Conservation (phyloP, 2,329 filamentous ascomycete genomes). For the Curvularia sp. region DNA sequence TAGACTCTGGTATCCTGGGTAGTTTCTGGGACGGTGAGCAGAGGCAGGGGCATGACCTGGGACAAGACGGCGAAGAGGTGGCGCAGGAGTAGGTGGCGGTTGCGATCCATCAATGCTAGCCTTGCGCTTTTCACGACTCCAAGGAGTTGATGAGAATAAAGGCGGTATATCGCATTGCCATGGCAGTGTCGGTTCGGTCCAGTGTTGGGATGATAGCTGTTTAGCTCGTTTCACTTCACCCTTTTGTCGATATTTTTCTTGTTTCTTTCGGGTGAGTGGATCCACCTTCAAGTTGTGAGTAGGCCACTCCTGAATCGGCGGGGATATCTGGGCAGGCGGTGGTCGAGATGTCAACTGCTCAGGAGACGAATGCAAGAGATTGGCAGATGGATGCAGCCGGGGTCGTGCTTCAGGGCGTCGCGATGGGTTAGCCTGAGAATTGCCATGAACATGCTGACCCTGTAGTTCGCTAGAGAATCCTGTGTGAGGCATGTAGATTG, state of each 20-base stretch:
- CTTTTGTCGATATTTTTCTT: slow-evolving; percentile 10
- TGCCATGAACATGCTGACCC: background rate
- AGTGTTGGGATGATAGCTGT: background rate
- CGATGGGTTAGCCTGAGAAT: background rate
- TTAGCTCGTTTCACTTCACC: slow-evolving; percentile 1
- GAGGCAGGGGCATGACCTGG: background rate
- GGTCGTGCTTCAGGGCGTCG: background rate
- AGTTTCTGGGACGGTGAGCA: background rate
- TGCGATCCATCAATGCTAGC: background rate
- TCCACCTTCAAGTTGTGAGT: slow-evolving; percentile 15
- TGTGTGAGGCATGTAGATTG: background rate
- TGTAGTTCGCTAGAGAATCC: background rate
- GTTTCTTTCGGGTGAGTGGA: slow-evolving; percentile 9
- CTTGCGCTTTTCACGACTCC: background rate
- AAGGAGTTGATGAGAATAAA: background rate
- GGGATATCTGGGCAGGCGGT: background rate
- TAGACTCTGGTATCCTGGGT: too few species aligned
- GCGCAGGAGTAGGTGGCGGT: background rate
- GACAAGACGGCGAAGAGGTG: background rate
- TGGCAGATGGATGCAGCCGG: background rate
- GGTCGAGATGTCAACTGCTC: background rate
- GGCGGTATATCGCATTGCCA: background rate
- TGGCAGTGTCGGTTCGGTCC: background rate
- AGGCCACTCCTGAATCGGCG: slow-evolving; percentile 26
- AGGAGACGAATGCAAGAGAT: background rate